Evolutionary conservation across 305 asterid genomes (phyloP), one percentile per base, ranked within the genome.

Genomic region (Ilex paraguariensis): DNA sequence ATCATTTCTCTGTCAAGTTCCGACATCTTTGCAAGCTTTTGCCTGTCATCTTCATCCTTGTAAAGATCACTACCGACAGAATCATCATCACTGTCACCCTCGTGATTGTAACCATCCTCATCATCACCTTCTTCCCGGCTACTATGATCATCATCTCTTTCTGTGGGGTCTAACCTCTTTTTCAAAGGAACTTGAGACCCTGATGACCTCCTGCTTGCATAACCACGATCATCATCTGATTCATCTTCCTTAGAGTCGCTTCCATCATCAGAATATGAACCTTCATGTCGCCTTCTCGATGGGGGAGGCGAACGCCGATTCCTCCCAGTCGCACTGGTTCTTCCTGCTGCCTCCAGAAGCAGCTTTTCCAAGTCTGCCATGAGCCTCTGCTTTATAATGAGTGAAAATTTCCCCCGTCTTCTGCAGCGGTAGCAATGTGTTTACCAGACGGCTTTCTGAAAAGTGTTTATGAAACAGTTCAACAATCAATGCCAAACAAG

Each of bases 61-160:
- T 87, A 92, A 59, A 92, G 86, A 74, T 92, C 98, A 72, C 98
- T 92, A 71, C 97, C 98, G 57, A 92, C 84, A 54, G 97, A 89
- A 74, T 90, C 97, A 54, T 81, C 95, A 66, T 92, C 98, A 61
- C 98, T 92, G 78, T 87, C 92, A 66, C 67, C 86, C 40, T 78
- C 90, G 50, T 56, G 74, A 59, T 72, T 84, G 70, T 76, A 80
- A 58, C 71, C 84, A 71, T 75, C 67, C 2, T 66, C 84, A 50
- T 74, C 88, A 11, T 74, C 98, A 42, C 78, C 91, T 60, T 86
- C 96, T 64, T 78, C 76, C 42, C 63, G 85, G 67, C 84, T 84
- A 60, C 88, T 85, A 16, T 68, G 84, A 66, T 79, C 93, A 66
- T 88, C 89, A 42, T 87, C 96, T 72, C 87, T 85, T 65, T 87